Conservation (phyloP, 73 alveolate species). For the Halteria grandinella region DNA sequence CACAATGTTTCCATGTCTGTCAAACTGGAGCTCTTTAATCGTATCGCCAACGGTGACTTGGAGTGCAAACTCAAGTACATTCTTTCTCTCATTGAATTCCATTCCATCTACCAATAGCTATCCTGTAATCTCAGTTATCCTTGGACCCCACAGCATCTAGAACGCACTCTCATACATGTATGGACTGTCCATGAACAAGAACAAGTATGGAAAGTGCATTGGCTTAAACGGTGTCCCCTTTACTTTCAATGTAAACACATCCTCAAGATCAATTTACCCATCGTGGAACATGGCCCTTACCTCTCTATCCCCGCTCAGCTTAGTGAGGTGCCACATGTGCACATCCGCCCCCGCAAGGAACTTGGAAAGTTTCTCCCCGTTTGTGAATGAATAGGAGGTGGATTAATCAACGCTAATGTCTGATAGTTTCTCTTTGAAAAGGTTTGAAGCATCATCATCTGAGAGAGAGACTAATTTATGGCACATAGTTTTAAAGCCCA, state of each 20-base stretch:
- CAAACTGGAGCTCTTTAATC: slow-evolving; percentile 10
- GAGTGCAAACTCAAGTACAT: slow-evolving; percentile 6
- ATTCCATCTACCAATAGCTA: background rate
- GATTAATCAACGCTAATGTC: no score
- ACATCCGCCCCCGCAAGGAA: background rate
- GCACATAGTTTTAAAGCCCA: slow-evolving; percentile 34
- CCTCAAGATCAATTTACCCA: slow-evolving; percentile 16
- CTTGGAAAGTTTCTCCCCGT: slow-evolving; percentile 14
- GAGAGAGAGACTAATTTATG: background rate
- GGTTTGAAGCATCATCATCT: background rate
- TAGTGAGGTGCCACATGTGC: slow-evolving; percentile 24
- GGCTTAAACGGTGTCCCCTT: slow-evolving; percentile 44
- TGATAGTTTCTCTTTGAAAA: slow-evolving; percentile 21
- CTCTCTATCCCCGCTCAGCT: slow-evolving; percentile 45
- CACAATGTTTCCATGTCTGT: slow-evolving; percentile 33
- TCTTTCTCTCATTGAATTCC: background rate
- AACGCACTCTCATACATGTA: slow-evolving; percentile 53
- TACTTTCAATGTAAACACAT: background rate
- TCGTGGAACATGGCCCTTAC: slow-evolving; percentile 20
- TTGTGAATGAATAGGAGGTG: no score
- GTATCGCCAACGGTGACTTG: slow-evolving; percentile 47
- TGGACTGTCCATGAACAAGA: slow-evolving; percentile 43
- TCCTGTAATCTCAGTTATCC: slow-evolving; percentile 33
- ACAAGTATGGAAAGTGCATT: slow-evolving; percentile 39
- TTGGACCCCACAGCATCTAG: background rate